Base-by-base conservation (phyloP, 495 filamentous ascomycete genomes). In the Cetradonia linearis region DNA sequence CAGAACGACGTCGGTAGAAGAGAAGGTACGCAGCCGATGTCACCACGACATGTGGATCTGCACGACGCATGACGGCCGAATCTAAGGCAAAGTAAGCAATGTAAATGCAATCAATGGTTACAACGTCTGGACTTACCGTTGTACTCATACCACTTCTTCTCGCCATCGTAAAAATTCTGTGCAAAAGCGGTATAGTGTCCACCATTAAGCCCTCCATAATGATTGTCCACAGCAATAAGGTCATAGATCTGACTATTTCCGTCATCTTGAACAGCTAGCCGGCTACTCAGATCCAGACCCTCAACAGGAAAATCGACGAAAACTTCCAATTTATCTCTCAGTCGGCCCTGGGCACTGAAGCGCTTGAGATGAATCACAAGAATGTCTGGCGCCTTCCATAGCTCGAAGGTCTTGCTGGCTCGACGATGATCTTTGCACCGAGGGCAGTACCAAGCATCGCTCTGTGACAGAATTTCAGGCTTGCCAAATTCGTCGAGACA, bases 381-480 rank as follows among this genome's bases (percentile, higher is more conserved):
- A 56, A 97, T 92, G 70, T 98, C 93, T 10, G 93, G 93, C 3
- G 86, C 84, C 69, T 89, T 95, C 93, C 93, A 98, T 4, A 98
- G 78, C 69, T 97, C 89, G 34, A 98, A 90, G 66, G 91, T 94
- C 79, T 97, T 98, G 74, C 82, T 90, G 23, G 94, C 93, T 28
- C 88, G 83, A 11, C 87, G 84, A 66, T 94, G 86, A 63, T 94
- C 88, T 68, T 97, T 96, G 79, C 93, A 98, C 48, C 89, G 82
- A 59, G 89, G 91, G 64, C 93, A 98, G 67, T 89, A 96, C 93
- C 93, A 98, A 33, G 88, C 90, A 67, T 98, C 92, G 64, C 91
- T 87, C 69, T 94, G 88, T 0, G 91, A 95, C 3, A 98, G 76
- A 46, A 96, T 84, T 69, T 98, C 93, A 59, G 89, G 84, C 69